Base-by-base conservation (phyloP, 108 stramenopile genomes). In the Conticribra weissflogii region DNA sequence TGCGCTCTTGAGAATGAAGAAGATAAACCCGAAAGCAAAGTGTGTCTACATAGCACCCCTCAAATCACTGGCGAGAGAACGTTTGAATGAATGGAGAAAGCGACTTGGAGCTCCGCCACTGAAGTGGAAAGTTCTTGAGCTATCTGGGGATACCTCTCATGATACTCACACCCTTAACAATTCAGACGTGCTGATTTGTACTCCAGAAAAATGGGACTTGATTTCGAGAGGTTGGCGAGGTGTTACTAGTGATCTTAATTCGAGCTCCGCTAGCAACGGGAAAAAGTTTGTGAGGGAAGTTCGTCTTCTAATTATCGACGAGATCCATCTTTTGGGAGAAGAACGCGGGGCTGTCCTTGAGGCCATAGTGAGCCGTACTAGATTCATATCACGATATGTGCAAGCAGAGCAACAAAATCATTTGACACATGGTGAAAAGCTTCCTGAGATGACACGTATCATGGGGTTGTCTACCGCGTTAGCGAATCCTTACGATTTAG, bases 181-280 rank as follows among this genome's bases (percentile, higher is more conserved):
- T 12, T 96, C 98, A 28, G 98, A 98, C 68, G 86, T 99, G 23
- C 81, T 99, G 4, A 85, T 99, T 27, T 97, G 98, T 61, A 99
- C 99, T 19, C 99, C 99, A 21, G 99, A 99, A 79, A 99, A 99
- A 76, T 99, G 97, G 97, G 99, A 99, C 70, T 83, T 98, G 27
- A 89, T 99, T 59, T 92, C 97, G 24, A 76, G 99, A 55, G 89
- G 92, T 12, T 99, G 98, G 98, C 84, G 88, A 64, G 83, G 83
- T n/a, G 66, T 78, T 7, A 68, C 71, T 15, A 41, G 55, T 15
- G 68, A 73, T 32, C 70, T 59, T 68, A 71, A 50, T 30, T 73
- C 59, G 21, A 81, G 67, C 48, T 82, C 81, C 59, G 83, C 72
- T 24, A 63, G 69, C 48, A 78, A 78, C 23, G 85, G 81, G 28